Evolutionary conservation across 2,329 filamentous ascomycete species (phyloP), one percentile per base, ranked within the genome.

Genomic region (Xylariomycetidae sp.): DNA sequence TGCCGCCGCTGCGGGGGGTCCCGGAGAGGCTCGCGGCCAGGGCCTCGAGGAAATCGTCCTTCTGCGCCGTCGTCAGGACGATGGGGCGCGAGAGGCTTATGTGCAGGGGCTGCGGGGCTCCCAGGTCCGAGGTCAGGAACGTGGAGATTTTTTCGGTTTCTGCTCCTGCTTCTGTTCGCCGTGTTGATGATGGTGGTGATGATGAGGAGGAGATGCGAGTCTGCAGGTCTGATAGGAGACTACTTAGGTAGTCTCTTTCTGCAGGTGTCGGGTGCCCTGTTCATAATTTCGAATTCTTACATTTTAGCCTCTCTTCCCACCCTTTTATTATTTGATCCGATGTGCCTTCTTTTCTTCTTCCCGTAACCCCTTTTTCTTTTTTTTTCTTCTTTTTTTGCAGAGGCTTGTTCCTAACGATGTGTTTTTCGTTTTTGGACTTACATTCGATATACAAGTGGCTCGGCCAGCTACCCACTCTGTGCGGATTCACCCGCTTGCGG

Each of bases 381-480:
- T n/a, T n/a, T n/a, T n/a, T n/a, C n/a, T n/a, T n/a, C n/a, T n/a
- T n/a, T n/a, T n/a, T n/a, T n/a, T n/a, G n/a, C n/a, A n/a, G n/a
- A n/a, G n/a, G n/a, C n/a, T n/a, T n/a, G n/a, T n/a, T n/a, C n/a
- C n/a, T n/a, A n/a, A n/a, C n/a, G n/a, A n/a, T n/a, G n/a, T n/a
- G n/a, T n/a, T n/a, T n/a, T n/a, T n/a, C n/a, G n/a, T n/a, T n/a
- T n/a, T n/a, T n/a, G 37, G 36, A 67, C 80, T 63, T 70, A 94
- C 92, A 98, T 66, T 97, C 90, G 36, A 95, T 69, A 58, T 94
- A 97, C 28, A 97, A 57, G 61, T 97, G 90, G 20, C 82, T 88
- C 2, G 90, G 88, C 92, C 92, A 98, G 58, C 88, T 87, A 40
- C 92, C 92, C 38, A 80, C 77, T 16, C 90, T 69, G 61, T 98